Percentiles rank a stretch among this genome's conserved stretches.
Conservation (phyloP, 192 early-diverging fungal species). For the Pilobolus umbonatus region DNA sequence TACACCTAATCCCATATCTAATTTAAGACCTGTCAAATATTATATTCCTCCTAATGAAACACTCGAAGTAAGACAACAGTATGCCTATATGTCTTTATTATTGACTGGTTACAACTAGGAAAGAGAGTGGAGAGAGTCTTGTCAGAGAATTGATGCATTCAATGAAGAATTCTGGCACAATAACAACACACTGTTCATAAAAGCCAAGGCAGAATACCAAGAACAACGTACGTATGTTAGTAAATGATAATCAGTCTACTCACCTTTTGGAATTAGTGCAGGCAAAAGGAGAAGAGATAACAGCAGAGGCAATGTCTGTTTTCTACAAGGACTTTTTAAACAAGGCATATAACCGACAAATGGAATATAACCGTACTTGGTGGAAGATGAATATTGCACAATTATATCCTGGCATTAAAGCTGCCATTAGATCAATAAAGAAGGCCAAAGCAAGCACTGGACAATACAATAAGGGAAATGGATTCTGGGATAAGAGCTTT, state of each 20-base stretch:
- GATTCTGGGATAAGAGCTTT: slow-evolving; percentile 41
- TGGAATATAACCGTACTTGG: slow-evolving; percentile 55
- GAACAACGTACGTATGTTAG: slow-evolving; percentile 38
- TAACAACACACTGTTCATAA: slow-evolving; percentile 48
- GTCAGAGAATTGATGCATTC: slow-evolving; percentile 45
- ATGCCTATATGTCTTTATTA: background rate
- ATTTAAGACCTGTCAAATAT: slow-evolving; percentile 50
- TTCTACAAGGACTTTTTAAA: slow-evolving; percentile 59
- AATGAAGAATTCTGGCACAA: slow-evolving; percentile 54
- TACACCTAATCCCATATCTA: slow-evolving; percentile 50
- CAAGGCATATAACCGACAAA: slow-evolving; percentile 51
- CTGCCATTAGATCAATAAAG: slow-evolving; percentile 25
- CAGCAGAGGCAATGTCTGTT: slow-evolving; percentile 46
- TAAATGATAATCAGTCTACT: background rate
- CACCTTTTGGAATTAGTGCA: slow-evolving; percentile 24
- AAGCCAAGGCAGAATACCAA: slow-evolving; percentile 49
- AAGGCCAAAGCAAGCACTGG: slow-evolving; percentile 5
- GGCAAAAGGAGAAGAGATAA: slow-evolving; percentile 36
- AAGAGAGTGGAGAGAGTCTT: slow-evolving; percentile 36
- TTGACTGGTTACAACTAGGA: slow-evolving; percentile 22
- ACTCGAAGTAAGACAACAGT: slow-evolving; percentile 27
- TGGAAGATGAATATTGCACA: slow-evolving; percentile 47
- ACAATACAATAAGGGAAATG: slow-evolving; percentile 1
- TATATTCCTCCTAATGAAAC: slow-evolving; percentile 41
- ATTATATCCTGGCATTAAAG: slow-evolving; percentile 46